Conservation (phyloP, 2,329 filamentous ascomycete species). For the Fonsecaea multimorphosa region DNA sequence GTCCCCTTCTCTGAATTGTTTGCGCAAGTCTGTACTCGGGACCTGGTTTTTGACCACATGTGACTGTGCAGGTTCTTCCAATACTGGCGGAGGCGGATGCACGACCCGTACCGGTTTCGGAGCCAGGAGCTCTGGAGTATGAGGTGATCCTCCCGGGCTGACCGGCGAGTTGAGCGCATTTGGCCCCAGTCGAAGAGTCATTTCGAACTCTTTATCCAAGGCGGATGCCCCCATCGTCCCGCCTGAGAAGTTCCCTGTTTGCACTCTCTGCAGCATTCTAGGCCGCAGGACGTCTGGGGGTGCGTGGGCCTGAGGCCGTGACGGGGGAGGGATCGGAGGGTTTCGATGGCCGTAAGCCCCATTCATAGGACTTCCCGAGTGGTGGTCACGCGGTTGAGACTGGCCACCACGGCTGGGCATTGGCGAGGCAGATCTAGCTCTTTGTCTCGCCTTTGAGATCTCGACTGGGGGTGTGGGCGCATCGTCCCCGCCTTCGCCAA, state of each 20-base stretch:
- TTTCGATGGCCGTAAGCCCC: not conserved
- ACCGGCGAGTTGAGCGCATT: constrained; percentile 18
- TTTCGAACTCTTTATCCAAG: constrained; percentile 39
- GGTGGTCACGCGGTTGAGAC: constrained; percentile 2
- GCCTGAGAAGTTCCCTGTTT: constrained; percentile 29
- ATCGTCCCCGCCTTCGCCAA: constrained; percentile 91
- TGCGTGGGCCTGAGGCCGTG: not conserved
- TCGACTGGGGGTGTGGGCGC: constrained; percentile 73
- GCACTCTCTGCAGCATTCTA: constrained; percentile 28
- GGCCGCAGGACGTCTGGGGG: constrained; percentile 32
- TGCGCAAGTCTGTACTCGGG: constrained; percentile 7
- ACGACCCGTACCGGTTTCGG: constrained; percentile 34
- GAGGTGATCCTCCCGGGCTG: constrained; percentile 14
- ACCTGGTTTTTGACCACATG: constrained; percentile 13
- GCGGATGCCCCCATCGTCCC: constrained; percentile 12
- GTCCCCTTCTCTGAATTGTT: constrained; percentile 26
- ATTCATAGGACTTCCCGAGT: not conserved
- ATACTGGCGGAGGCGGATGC: constrained; percentile 26
- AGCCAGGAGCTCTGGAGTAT: constrained; percentile 29
- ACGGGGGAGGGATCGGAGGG: constrained; percentile 3
- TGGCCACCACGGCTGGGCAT: constrained; percentile 13
- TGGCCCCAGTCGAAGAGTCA: constrained; percentile 33
- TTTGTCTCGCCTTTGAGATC: constrained; percentile 58
- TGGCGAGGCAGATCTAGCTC: constrained; percentile 38
- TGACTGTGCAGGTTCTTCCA: constrained; percentile 20